phyloP scores from a whole-genome alignment of 2,329 filamentous ascomycete genomes.

The Clonostachys chloroleuca region DNA sequence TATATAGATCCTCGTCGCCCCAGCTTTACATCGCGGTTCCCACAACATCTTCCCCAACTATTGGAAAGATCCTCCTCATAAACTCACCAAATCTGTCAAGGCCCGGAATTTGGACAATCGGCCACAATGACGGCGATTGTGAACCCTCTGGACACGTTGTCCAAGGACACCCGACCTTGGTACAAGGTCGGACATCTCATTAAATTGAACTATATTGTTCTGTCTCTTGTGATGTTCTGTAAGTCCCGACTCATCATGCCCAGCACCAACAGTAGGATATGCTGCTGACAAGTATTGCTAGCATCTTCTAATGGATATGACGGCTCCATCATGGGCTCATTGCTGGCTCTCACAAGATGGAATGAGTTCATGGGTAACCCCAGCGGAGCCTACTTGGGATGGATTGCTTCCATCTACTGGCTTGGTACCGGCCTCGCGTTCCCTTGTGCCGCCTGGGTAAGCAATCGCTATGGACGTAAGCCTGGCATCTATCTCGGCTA shows the following conservation, averaged over 20 bases:
- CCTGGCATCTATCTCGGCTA: constrained; percentile 36
- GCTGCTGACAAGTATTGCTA: background rate
- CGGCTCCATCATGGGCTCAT: constrained; percentile 33
- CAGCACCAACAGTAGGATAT: background rate
- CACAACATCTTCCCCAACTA: too few relatives aligned
- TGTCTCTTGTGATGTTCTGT: background rate
- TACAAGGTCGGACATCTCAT: background rate
- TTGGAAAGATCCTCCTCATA: too few relatives aligned
- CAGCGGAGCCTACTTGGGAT: constrained; percentile 23
- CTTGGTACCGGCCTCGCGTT: constrained; percentile 43
- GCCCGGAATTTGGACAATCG: too few relatives aligned
- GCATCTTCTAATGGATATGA: background rate
- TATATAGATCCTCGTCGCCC: too few relatives aligned
- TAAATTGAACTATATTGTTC: background rate
- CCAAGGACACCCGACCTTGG: background rate
- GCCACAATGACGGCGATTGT: too few relatives aligned
- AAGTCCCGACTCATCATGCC: background rate
- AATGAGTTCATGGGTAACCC: constrained; percentile 26
- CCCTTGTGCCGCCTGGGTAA: constrained; percentile 39
- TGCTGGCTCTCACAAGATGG: constrained; percentile 30
- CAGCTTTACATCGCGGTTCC: too few relatives aligned
- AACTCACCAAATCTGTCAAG: too few relatives aligned
- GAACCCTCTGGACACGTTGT: too few relatives aligned
- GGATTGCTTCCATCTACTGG: constrained; percentile 39
- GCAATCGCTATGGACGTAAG: constrained; percentile 36